Evolutionary conservation across 1,139 yeast species (phyloP).

Genomic region (Diutina neorugosa): DNA sequence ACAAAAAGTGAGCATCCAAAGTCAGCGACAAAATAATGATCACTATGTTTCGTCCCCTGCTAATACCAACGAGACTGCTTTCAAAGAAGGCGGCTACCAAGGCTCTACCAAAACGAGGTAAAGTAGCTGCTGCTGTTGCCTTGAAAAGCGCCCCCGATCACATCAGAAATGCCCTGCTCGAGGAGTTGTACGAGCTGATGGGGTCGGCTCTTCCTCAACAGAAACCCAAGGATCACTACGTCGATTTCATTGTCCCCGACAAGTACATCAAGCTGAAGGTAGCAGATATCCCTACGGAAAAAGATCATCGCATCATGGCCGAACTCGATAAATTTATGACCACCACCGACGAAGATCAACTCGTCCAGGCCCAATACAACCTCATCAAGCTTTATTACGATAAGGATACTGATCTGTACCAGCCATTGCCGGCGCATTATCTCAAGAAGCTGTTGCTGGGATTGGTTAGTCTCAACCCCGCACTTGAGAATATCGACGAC

Average conservation of each 20-base stretch:
- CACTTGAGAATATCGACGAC: constrained; percentile 25
- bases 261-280: constrained; percentile 16
- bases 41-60: not conserved
- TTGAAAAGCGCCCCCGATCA: not conserved
- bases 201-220: not conserved
- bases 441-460: constrained; percentile 30
- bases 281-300: constrained; percentile 13
- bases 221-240: not conserved
- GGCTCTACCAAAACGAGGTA: not conserved
- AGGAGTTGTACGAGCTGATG: not conserved
- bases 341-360: constrained; percentile 15
- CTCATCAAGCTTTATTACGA: constrained; percentile 19
- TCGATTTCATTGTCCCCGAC: constrained; percentile 21
- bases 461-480: constrained; percentile 25
- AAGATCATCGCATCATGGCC: constrained; percentile 17
- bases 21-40: not conserved
- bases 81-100: not conserved
- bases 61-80: not conserved
- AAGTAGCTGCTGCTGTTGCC: not conserved
- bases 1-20: not conserved
- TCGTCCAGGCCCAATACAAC: constrained; percentile 16
- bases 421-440: constrained; percentile 25
- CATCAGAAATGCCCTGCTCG: not conserved
- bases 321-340: constrained; percentile 14
- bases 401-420: constrained; percentile 11